These are phyloP conservation scores for Auricularia sp. DNA, from an alignment of 768 basidiomycete species.

Conservation along the genomic window DNA sequence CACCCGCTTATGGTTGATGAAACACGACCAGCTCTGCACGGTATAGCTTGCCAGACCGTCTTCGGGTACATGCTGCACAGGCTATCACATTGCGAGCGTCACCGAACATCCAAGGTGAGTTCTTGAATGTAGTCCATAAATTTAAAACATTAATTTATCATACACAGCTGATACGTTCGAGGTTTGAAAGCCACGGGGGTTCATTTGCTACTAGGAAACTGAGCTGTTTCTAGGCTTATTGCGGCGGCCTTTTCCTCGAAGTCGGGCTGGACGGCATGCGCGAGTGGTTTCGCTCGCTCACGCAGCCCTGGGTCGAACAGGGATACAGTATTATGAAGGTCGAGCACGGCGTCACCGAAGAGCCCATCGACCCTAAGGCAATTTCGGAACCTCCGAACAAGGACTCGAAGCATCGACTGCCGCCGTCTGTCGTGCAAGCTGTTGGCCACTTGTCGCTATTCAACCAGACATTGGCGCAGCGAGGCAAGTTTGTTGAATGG, in stretches of 20 bases:
- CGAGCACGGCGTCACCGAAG: constrained; percentile 46
- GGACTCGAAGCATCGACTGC: constrained; percentile 16
- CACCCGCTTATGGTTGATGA: background rate
- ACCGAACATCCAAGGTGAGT: constrained; percentile 57
- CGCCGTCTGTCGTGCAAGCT: constrained; percentile 15
- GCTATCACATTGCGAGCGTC: constrained; percentile 62
- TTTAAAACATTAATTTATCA: background rate
- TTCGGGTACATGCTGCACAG: constrained; percentile 63
- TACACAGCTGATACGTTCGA: constrained; percentile 66
- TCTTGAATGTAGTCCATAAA: background rate
- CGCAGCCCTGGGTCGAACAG: constrained; percentile 49
- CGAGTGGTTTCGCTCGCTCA: constrained; percentile 50
- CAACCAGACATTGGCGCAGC: constrained; percentile 65
- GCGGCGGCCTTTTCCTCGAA: constrained; percentile 69
- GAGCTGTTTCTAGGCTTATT: constrained; percentile 43
- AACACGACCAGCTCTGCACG: constrained; percentile 38
- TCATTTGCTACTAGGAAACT: background rate
- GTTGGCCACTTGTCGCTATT: constrained; percentile 68
- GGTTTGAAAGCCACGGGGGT: constrained; percentile 28
- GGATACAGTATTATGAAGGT: constrained; percentile 55
- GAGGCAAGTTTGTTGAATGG: constrained; percentile 56
- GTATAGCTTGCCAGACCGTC: constrained; percentile 51
- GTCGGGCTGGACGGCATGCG: constrained; percentile 49
- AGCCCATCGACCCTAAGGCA: background rate
- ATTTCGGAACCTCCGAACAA: background rate